Base-by-base conservation (phyloP, 148 eudicot genomes). In the Heliamphora exappendiculata region DNA sequence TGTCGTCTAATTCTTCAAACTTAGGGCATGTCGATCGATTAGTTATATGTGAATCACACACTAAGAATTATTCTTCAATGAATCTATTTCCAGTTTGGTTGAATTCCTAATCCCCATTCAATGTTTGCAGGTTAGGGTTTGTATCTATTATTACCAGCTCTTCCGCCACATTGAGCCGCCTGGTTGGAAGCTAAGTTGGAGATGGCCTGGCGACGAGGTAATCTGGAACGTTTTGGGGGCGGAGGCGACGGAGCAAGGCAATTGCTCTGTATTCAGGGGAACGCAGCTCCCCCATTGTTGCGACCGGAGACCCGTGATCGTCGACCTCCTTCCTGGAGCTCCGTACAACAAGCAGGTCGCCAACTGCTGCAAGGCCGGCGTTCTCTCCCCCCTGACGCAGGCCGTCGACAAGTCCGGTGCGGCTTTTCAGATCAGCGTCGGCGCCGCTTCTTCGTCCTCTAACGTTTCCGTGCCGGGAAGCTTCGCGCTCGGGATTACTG, bases 151-250 rank as follows among this genome's bases (percentile, higher is more conserved):
- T 70, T 83, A 86, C 83, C 97, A 93, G 78, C 82, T 86, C 8
- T 91, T 81, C 81, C 83, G 97, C 9, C 97, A 93, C 75, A 69
- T 93, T 20, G 93, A 91, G 31, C 76, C 53, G 36, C 96, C 97
- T 0, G 97, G 97, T 10, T 93, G 97, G 97, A 84, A 73, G 78
- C 81, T 93, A 33, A 85, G 91, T 59, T 93, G 95, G 95, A 78
- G 69, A 55, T 93, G 97, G 97, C 79, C 53, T 14, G 78, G 75
- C 17, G 26, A 83, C 3, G 93, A 89, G 79, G 96, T 91, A 2
- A 89, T 93, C 47, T 91, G 88, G 90, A 49, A 78, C 7, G 88
- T 93, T 80, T 62, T 44, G 8, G 98, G 98, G 14, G 96, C 93
- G 0, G 96, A 93, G 59, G 86, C 96, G 1, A 88, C 87, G 2